phyloP scores from a whole-genome alignment of 129 eudicot genomes.

The Flaveria trinervia region DNA sequence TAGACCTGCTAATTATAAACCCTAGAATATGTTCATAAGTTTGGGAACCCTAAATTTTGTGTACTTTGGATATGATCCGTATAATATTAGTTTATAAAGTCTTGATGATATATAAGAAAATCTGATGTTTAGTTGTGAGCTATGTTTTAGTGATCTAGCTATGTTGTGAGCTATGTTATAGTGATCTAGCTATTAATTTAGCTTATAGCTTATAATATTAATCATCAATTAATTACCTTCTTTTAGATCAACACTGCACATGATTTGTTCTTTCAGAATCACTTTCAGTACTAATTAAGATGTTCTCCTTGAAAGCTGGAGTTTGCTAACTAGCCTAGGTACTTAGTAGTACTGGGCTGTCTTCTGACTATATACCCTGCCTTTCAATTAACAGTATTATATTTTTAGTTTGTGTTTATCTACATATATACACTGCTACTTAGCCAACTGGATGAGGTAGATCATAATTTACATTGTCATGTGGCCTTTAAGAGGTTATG shows the following conservation, averaged over 20 bases:
- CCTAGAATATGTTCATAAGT: conserved; percentile 55
- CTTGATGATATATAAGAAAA: conserved; percentile 25
- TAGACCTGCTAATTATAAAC: conserved; percentile 50
- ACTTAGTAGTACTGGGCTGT: neutral
- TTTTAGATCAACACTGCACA: neutral
- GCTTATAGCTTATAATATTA: conserved; percentile 25
- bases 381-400: conserved; percentile 12
- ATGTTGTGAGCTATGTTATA: conserved; percentile 23
- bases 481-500: too few relatives aligned
- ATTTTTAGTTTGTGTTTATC: neutral
- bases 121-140: conserved; percentile 26
- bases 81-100: conserved; percentile 33
- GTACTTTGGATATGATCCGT: conserved; percentile 45
- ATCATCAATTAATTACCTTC: neutral
- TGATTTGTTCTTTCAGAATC: conserved; percentile 26
- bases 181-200: conserved; percentile 26
- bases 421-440: neutral
- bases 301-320: conserved; percentile 27
- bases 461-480: too few relatives aligned
- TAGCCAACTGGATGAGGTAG: too few relatives aligned
- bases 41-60: conserved; percentile 53
- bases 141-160: conserved; percentile 5
- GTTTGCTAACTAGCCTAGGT: conserved; percentile 31
- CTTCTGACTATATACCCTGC: conserved; percentile 28
- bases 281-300: conserved; percentile 16